Percentiles rank a stretch among this genome's conserved stretches.
phyloP scores from a whole-genome alignment of 2,329 filamentous ascomycete genomes.

The Alternaria brassicae region DNA sequence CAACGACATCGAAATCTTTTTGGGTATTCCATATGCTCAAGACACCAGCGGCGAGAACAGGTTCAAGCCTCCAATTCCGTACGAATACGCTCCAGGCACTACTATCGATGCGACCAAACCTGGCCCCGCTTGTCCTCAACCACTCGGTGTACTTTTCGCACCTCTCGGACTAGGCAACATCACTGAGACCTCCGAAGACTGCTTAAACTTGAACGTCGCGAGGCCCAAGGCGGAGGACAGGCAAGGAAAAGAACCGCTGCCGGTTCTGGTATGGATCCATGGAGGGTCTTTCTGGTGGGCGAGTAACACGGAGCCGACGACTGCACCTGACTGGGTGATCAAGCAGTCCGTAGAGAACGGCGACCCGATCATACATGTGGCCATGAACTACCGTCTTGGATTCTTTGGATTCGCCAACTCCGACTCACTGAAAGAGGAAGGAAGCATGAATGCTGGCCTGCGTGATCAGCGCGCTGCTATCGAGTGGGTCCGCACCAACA shows the following conservation, averaged over 20 bases:
- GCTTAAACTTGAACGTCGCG: slow-evolving; percentile 67
- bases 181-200: slow-evolving; percentile 59
- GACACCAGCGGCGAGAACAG: slow-evolving; percentile 56
- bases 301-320: slow-evolving; percentile 45
- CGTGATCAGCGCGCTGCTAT: slow-evolving; percentile 50
- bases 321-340: slow-evolving; percentile 56
- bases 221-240: slow-evolving; percentile 55
- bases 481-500: slow-evolving; percentile 51
- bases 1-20: slow-evolving; percentile 58
- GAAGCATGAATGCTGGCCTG: slow-evolving; percentile 49
- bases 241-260: slow-evolving; percentile 50
- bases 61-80: slow-evolving; percentile 56
- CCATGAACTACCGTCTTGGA: slow-evolving; percentile 49
- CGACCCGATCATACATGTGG: slow-evolving; percentile 47
- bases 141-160: slow-evolving; percentile 36
- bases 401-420: slow-evolving; percentile 51
- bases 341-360: slow-evolving; percentile 56
- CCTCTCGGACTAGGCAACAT: slow-evolving; percentile 46
- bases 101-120: slow-evolving; percentile 51
- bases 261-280: slow-evolving; percentile 68
- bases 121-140: slow-evolving; percentile 57
- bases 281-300: slow-evolving; percentile 53
- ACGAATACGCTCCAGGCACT: slow-evolving; percentile 41
- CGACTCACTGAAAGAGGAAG: slow-evolving; percentile 39
- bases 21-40: slow-evolving; percentile 57